Conservation (phyloP, 345 rosid genomes). For the Carallia pectinifolia region DNA sequence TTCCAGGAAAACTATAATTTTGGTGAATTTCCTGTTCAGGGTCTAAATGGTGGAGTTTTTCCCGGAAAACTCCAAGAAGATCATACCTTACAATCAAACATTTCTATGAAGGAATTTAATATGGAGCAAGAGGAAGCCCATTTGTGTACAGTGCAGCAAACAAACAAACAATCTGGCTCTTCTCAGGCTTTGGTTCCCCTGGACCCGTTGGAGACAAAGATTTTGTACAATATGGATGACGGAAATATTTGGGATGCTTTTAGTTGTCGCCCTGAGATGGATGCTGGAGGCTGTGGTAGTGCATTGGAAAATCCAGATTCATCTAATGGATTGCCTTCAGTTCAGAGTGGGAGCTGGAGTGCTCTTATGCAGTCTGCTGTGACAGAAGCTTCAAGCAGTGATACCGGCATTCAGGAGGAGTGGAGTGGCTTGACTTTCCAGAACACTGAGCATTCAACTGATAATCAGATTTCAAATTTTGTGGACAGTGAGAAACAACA, state of each 20-base stretch:
- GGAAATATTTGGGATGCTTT: constrained; percentile 69
- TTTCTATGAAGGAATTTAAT: constrained; percentile 31
- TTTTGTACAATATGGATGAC: constrained; percentile 79
- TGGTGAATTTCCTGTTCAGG: constrained; percentile 39
- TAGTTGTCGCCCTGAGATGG: constrained; percentile 46
- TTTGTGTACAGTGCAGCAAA: constrained; percentile 44
- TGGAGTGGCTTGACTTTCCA: constrained; percentile 49
- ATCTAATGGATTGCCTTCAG: constrained; percentile 52
- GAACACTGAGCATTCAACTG: constrained; percentile 31
- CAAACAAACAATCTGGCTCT: constrained; percentile 28
- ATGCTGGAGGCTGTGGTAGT: constrained; percentile 38
- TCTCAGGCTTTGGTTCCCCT: constrained; percentile 52
- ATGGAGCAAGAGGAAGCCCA: constrained; percentile 44
- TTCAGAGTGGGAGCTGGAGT: constrained; percentile 98
- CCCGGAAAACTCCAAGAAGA: constrained; percentile 31
- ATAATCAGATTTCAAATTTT: constrained; percentile 30
- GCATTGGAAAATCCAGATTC: constrained; percentile 43
- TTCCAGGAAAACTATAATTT: constrained; percentile 36
- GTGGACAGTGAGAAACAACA: constrained; percentile 35
- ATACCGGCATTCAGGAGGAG: constrained; percentile 53
- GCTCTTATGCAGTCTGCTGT: constrained; percentile 99
- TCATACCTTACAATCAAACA: constrained; percentile 29
- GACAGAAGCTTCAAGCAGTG: constrained; percentile 75
- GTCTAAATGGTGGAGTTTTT: constrained; percentile 30
- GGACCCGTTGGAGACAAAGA: constrained; percentile 86